phyloP scores from a whole-genome alignment of 1,284 basidiomycete species.

The Tilletia setariae region DNA sequence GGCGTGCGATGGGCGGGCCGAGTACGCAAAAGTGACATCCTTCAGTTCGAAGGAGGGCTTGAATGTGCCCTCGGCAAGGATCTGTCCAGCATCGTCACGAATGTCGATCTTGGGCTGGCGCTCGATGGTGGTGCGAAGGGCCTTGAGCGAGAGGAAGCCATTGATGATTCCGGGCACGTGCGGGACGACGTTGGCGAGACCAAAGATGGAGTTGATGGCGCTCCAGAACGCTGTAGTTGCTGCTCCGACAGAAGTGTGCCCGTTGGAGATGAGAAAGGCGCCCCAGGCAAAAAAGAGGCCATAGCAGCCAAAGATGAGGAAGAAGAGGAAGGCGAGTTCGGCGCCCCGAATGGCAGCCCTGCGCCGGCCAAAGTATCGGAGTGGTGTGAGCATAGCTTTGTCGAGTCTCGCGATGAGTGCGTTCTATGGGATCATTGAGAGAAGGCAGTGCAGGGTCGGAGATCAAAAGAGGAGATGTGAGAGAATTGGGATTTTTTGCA shows the following conservation, averaged over 20 bases:
- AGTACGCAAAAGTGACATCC: constrained; percentile 49
- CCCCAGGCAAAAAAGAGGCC: constrained; percentile 22
- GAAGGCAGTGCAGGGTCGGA: no score
- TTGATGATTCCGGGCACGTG: constrained; percentile 47
- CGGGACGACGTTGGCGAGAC: constrained; percentile 46
- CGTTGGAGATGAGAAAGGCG: constrained; percentile 34
- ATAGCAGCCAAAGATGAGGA: constrained; percentile 5
- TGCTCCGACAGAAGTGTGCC: constrained; percentile 31
- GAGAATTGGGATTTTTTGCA: no score
- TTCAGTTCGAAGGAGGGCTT: constrained; percentile 38
- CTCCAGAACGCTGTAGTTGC: constrained; percentile 49
- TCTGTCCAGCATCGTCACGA: constrained; percentile 21
- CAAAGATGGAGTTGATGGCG: constrained; percentile 48
- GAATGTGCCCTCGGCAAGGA: constrained; percentile 19
- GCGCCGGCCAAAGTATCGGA: not conserved
- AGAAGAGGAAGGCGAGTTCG: constrained; percentile 7
- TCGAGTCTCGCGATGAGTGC: constrained; percentile 52
- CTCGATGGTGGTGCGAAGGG: constrained; percentile 45
- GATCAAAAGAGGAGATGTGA: no score
- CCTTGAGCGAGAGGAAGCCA: constrained; percentile 32
- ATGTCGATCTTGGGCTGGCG: constrained; percentile 47
- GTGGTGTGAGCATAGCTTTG: constrained; percentile 19
- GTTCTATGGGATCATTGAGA: no score
- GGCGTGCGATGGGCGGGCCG: constrained; percentile 36
- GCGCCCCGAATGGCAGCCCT: constrained; percentile 3